These are phyloP conservation scores for Penicillium tannophilum DNA, from an alignment of 495 filamentous ascomycete species.

Conservation along the genomic window DNA sequence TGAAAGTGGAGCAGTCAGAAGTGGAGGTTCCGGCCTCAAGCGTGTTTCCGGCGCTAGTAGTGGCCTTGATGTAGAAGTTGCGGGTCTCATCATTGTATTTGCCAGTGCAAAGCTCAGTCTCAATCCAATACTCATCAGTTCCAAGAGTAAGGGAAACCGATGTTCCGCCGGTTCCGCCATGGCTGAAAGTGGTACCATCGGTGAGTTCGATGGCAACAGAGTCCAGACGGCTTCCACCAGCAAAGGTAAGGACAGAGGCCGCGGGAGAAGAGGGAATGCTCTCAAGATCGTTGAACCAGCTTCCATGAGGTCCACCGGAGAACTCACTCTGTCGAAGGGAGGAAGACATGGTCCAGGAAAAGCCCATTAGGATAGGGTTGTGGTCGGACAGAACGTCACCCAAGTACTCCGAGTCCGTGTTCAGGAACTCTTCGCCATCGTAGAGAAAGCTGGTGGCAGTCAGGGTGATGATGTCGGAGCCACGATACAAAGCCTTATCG, in stretches of 20 bases:
- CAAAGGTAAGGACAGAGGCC: slow-evolving; percentile 43
- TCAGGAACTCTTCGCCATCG: slow-evolving; percentile 51
- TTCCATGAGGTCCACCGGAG: slow-evolving; percentile 55
- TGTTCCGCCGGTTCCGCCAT: slow-evolving; percentile 58
- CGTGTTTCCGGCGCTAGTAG: slow-evolving; percentile 53
- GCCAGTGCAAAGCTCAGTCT: slow-evolving; percentile 55
- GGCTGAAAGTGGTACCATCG: slow-evolving; percentile 47
- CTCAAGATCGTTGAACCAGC: slow-evolving; percentile 58
- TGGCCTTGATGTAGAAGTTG: slow-evolving; percentile 59
- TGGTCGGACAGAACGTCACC: slow-evolving; percentile 58
- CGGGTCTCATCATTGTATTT: slow-evolving; percentile 49
- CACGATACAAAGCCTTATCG: slow-evolving; percentile 64
- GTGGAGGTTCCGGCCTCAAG: slow-evolving; percentile 52
- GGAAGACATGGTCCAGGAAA: slow-evolving; percentile 49
- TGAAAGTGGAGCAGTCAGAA: slow-evolving; percentile 48
- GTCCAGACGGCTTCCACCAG: slow-evolving; percentile 53
- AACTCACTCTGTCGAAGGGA: slow-evolving; percentile 48
- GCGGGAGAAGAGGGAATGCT: slow-evolving; percentile 35
- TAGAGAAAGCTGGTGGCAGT: slow-evolving; percentile 49
- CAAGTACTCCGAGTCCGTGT: slow-evolving; percentile 41
- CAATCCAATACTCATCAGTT: slow-evolving; percentile 49
- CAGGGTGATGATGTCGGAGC: slow-evolving; percentile 46
- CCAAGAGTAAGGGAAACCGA: slow-evolving; percentile 45
- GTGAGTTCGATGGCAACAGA: slow-evolving; percentile 48
- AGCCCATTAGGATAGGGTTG: slow-evolving; percentile 58